Base-by-base conservation (phyloP, 2,329 filamentous ascomycete species). In the Fusarium continuum region DNA sequence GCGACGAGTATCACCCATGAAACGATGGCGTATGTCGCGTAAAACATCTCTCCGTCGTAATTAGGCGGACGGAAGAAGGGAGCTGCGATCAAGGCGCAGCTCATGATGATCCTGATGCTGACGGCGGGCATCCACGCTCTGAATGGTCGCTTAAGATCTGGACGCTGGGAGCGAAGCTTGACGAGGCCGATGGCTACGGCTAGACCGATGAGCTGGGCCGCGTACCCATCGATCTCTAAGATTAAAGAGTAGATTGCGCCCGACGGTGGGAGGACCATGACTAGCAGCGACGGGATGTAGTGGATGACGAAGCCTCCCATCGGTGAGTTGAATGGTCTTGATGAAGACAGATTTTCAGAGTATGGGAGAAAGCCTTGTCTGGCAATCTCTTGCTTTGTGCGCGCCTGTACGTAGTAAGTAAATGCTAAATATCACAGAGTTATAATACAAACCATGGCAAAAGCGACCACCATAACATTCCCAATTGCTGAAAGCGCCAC, bases 381-480 rank as follows among this genome's bases (percentile, higher is more conserved):
- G 3, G 89, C 89, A 49, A 92, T 86, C 71, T 92, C 89, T 70
- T 91, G 88, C 65, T 91, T 91, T 3, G 91, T 75, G 3, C 89
- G 84, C 6, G 88, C 84, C 86, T 90, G 55, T 16, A 1, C 23
- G 20, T 11, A 14, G 29, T 67, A 49, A 71, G 64, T 44, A 64
- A 19, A 9, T 20, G 54, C 38, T 14, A 14, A 14, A 9, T 8
- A n/a, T 32, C 20, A 56, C 64, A 32, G 17, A 28, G 26, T 4
- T 14, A 25, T 10, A 6, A n/a, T 17, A 10, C 22, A n/a, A 78
- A 89, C 88, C 73, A 88, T 74, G 2, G 87, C 82, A 72, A 91
- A 92, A 0, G 87, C 86, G 3, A 90, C 88, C 0, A 90, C 88
- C 83, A 92, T 88, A 13, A 92, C 88, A 70, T 92, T 92, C 0